Conservation (phyloP, 495 filamentous ascomycete genomes). For the Rhypophila decipiens region DNA sequence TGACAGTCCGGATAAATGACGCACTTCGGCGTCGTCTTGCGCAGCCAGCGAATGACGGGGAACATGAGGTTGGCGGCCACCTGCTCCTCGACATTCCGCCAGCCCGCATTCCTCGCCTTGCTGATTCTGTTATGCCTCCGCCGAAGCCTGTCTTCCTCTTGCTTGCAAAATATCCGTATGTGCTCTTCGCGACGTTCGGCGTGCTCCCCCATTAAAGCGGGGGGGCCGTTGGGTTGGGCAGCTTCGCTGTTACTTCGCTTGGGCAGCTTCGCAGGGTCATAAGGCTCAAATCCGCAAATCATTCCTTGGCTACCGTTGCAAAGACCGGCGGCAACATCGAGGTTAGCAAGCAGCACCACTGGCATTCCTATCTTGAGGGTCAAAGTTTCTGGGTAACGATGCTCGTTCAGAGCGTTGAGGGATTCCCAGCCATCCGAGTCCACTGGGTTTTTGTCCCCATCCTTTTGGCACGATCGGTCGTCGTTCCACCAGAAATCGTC, state of each 20-base stretch:
- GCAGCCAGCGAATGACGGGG: constrained; percentile 70
- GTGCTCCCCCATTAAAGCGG: constrained; percentile 24
- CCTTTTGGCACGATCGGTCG: constrained; percentile 48
- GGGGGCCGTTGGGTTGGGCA: no score
- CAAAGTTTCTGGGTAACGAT: constrained; percentile 26
- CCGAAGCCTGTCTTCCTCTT: no score
- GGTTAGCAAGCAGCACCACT: constrained; percentile 92
- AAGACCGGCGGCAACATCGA: constrained; percentile 61
- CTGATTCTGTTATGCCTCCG: no score
- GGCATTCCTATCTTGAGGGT: constrained; percentile 80
- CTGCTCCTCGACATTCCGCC: no score
- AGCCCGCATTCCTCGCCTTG: no score
- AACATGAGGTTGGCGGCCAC: constrained; percentile 47
- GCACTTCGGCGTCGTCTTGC: constrained; percentile 24
- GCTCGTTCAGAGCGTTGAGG: constrained; percentile 56
- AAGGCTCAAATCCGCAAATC: constrained; percentile 68
- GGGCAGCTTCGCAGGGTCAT: constrained; percentile 49
- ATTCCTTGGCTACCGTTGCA: constrained; percentile 89
- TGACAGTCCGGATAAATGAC: constrained; percentile 44
- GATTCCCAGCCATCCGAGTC: constrained; percentile 64
- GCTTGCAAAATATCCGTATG: constrained; percentile 24
- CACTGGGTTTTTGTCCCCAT: constrained; percentile 54
- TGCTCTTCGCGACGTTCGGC: constrained; percentile 36
- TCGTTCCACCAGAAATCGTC: constrained; percentile 47
- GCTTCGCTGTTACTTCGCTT: constrained; percentile 3